phyloP scores from a whole-genome alignment of 2,329 filamentous ascomycete species.

The Claviceps quebecensis region DNA sequence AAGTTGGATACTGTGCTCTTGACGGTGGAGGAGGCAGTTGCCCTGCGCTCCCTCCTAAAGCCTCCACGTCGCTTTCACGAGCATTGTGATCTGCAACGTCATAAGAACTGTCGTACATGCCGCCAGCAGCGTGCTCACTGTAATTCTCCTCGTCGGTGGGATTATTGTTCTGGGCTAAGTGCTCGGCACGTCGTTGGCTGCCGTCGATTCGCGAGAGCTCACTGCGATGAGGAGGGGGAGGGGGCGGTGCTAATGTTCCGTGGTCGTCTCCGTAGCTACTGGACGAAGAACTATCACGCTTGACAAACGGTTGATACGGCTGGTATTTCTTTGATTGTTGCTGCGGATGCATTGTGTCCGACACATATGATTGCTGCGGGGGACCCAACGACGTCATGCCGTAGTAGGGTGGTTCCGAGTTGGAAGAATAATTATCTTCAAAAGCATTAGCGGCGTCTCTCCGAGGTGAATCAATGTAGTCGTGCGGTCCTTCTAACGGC shows the following conservation, averaged over 20 bases:
- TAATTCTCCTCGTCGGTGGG: constrained; percentile 57
- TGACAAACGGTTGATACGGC: background rate
- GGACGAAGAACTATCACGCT: constrained; percentile 1
- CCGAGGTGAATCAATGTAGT: background rate
- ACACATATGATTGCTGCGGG: background rate
- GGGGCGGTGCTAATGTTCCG: background rate
- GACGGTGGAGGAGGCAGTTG: constrained; percentile 25
- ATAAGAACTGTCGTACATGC: constrained; percentile 54
- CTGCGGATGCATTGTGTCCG: background rate
- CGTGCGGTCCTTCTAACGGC: constrained; percentile 16
- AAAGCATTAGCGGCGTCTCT: constrained; percentile 10
- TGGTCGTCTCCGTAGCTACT: background rate
- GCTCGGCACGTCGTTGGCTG: constrained; percentile 13
- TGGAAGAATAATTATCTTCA: constrained; percentile 1
- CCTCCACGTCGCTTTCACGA: constrained; percentile 50
- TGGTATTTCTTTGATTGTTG: background rate
- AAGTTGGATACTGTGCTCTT: constrained; percentile 14
- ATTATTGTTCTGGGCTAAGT: constrained; percentile 19
- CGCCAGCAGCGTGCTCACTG: constrained; percentile 45
- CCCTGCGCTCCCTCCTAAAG: constrained; percentile 30
- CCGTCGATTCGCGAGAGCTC: constrained; percentile 13
- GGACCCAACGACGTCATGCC: constrained; percentile 13
- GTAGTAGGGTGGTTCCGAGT: constrained; percentile 13
- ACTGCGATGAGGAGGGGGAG: constrained; percentile 10
- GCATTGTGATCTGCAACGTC: constrained; percentile 51